These are phyloP conservation scores for Tetraselmis striata DNA, from an alignment of 139 green algal genomes.

Conservation along the genomic window DNA sequence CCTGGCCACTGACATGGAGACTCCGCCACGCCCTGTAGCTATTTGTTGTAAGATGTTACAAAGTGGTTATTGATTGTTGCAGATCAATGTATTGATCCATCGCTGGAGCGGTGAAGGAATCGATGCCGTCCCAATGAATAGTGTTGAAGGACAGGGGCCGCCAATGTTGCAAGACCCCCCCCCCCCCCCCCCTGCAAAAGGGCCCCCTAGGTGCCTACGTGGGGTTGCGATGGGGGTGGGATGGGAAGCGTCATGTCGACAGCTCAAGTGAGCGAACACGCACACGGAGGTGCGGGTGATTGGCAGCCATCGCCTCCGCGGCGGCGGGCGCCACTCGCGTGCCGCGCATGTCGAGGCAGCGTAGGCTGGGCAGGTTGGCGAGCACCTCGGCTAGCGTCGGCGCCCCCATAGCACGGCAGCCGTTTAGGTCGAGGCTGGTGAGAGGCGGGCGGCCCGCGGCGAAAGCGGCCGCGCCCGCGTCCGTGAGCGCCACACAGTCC, in stretches of 20 bases:
- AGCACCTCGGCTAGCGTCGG: not conserved
- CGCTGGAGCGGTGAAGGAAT: too few relatives aligned
- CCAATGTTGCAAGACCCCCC: too few relatives aligned
- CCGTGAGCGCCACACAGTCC: not conserved
- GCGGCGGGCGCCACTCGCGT: not conserved
- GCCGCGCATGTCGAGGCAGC: not conserved
- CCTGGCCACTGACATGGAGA: too few relatives aligned
- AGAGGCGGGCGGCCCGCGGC: not conserved
- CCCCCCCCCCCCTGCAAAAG: too few relatives aligned
- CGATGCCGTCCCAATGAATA: too few relatives aligned
- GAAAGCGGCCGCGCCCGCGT: not conserved
- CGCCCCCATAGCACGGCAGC: not conserved
- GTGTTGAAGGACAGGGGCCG: too few relatives aligned
- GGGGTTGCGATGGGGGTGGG: too few relatives aligned
- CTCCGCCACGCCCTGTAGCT: too few relatives aligned
- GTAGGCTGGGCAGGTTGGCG: not conserved
- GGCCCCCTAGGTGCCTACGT: too few relatives aligned
- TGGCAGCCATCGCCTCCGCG: not conserved
- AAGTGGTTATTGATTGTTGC: too few relatives aligned
- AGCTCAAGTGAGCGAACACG: not conserved
- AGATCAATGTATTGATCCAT: too few relatives aligned
- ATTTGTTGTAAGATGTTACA: too few relatives aligned
- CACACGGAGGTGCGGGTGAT: not conserved
- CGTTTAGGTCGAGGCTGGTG: not conserved
- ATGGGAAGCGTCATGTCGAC: not conserved